These are phyloP conservation scores for Harringtonia lauricola DNA, from an alignment of 2,329 filamentous ascomycete species.

Conservation along the genomic window DNA sequence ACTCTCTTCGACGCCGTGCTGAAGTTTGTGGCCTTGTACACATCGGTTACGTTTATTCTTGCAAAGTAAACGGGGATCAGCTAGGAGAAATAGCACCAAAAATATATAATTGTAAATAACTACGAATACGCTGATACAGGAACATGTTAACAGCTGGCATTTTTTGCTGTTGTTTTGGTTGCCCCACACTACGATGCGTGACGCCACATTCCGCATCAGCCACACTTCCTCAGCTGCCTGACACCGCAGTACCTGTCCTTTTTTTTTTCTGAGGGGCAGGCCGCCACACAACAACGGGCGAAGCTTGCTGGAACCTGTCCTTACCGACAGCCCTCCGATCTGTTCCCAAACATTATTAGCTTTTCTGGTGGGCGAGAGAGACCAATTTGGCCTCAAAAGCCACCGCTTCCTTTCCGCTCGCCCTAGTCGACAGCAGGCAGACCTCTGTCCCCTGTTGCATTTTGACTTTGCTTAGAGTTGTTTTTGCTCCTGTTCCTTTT, in stretches of 20 bases:
- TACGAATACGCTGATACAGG: too few relatives aligned
- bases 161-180: not conserved
- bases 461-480: not conserved
- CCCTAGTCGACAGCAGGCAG: not conserved
- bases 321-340: constrained; percentile 2
- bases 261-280: constrained; percentile 7
- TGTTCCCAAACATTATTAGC: not conserved
- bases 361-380: constrained; percentile 2
- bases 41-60: constrained; percentile 22
- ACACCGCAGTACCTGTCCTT: constrained; percentile 6
- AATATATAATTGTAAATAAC: too few relatives aligned
- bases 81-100: too few relatives aligned
- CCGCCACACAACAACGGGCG: constrained; percentile 5
- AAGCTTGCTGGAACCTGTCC: constrained; percentile 6
- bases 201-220: not conserved
- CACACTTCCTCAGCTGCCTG: not conserved
- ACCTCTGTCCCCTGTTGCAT: not conserved
- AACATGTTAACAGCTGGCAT: not conserved
- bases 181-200: too few relatives aligned
- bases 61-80: not conserved
- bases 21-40: constrained; percentile 32
- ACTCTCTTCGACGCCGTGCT: constrained; percentile 25
- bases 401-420: constrained; percentile 4
- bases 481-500: too few relatives aligned
- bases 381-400: constrained; percentile 9